Base-by-base conservation (phyloP, 192 early-diverging fungal genomes). In the Bifiguratus adelaidae region DNA sequence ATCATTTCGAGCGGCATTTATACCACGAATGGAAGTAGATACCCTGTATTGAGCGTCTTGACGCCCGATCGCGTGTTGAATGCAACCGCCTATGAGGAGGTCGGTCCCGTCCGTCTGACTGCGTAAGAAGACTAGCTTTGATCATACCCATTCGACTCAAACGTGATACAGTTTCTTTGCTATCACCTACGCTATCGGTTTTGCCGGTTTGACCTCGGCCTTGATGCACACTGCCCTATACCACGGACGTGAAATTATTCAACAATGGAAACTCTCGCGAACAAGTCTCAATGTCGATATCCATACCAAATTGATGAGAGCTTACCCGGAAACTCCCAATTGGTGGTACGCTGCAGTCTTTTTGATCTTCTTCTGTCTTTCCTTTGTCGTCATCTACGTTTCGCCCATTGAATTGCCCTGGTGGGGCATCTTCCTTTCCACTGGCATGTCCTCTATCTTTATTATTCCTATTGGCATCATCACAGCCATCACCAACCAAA, bases 281-380 rank as follows among this genome's bases (percentile, higher is more conserved):
- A 37, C 33, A 8, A 55, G 62, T 15, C 56, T 56, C 41, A 60
- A 65, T 50, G 49, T 51, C 27, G 85, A 85, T 53, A 73, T 84
- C 23, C 85, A 88, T 62, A 65, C 60, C 51, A 61, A 72, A 44
- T 42, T 89, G 11, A 89, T 89, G 83, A 62, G 68, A 18, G 61
- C 61, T n/a, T 89, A 89, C 52, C 68, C 69, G 6, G 82, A 86
- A 35, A 11, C 26, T 18, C 16, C n/a, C 15, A n/a, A 25, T 2
- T 50, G 2, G n/a, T 50, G 20, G 41, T 40, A 40, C 37, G 53
- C 52, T 67, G 58, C n/a, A n/a, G n/a, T n/a, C n/a, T 46, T 73
- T 42, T 47, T 35, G 30, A 3, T 52, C 43, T 42, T 44, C 29
- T 36, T 62, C 32, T 50, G 53, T 24, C 26, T 49, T 23, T 24